A percentile compares a stretch with the other conserved stretches of the same genome.
These are phyloP conservation scores for Diplodia corticola DNA, from an alignment of 2,329 filamentous ascomycete genomes.

Conservation along the genomic window DNA sequence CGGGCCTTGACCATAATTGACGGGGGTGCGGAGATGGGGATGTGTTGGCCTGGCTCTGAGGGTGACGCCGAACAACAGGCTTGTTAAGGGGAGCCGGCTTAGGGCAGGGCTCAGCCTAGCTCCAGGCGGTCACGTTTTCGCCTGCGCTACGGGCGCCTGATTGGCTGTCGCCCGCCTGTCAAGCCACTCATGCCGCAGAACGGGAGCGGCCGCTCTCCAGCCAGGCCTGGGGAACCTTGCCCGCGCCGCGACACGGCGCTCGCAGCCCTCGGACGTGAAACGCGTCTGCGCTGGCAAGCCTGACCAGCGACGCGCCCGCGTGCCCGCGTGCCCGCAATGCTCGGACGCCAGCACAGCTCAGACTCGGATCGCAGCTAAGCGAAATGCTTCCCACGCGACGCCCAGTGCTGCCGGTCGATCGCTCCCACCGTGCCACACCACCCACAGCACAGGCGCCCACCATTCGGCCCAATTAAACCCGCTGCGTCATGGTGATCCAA, in stretches of 20 bases:
- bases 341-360: neutral
- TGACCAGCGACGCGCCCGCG: neutral
- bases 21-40: constrained; percentile 15
- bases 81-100: constrained; percentile 16
- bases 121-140: constrained; percentile 4
- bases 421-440: neutral
- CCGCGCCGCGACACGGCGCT: neutral
- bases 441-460: neutral
- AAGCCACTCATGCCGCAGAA: neutral
- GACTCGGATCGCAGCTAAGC: constrained; percentile 10
- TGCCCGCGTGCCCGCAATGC: neutral
- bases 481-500: neutral
- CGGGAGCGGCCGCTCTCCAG: constrained; percentile 1
- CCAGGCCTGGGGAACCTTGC: neutral
- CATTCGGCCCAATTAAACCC: constrained; percentile 1
- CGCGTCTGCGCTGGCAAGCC: constrained; percentile 11
- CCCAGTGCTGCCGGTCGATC: neutral
- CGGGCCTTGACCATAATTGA: constrained; percentile 18
- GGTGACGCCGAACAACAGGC: constrained; percentile 1
- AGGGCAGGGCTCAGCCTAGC: neutral
- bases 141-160: neutral
- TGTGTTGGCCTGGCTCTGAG: constrained; percentile 3
- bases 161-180: neutral
- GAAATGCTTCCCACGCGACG: constrained; percentile 7
- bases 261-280: constrained; percentile 2